A percentile compares a stretch with the other conserved stretches of the same genome.
Conservation (phyloP, 73 alveolate species). For the Paramecium octaurelia region DNA sequence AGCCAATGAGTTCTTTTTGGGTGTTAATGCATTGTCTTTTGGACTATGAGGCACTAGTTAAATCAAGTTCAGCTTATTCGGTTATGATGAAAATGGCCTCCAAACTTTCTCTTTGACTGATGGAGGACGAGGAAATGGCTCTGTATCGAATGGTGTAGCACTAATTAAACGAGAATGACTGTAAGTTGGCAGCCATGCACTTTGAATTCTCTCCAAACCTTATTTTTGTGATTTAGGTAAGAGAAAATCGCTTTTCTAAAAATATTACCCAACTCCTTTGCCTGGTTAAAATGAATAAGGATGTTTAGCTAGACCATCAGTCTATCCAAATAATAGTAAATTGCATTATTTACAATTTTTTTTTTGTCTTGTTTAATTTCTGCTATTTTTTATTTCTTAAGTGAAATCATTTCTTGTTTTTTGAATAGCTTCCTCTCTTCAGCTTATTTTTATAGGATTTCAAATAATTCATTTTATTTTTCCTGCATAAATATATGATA, state of each 20-base stretch:
- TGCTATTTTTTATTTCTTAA: neutral
- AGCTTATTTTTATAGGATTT: neutral
- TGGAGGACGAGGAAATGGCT: neutral
- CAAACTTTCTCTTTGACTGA: neutral
- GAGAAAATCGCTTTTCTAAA: neutral
- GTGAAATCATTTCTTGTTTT: neutral
- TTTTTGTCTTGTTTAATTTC: conserved; percentile 12
- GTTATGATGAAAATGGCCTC: conserved; percentile 43
- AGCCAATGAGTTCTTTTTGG: neutral
- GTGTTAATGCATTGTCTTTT: neutral
- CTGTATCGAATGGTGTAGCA: conserved; percentile 5
- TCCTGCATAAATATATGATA: neutral
- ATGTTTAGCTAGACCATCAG: conserved; percentile 32
- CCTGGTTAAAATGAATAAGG: neutral
- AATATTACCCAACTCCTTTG: neutral
- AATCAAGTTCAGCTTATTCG: neutral
- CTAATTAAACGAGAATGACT: neutral
- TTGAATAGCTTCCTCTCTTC: neutral
- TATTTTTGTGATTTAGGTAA: neutral
- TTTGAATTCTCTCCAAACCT: neutral
- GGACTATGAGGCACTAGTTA: conserved; percentile 10
- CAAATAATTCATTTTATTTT: neutral
- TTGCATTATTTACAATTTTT: neutral
- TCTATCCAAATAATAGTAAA: neutral
- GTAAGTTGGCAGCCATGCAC: conserved; percentile 42